A percentile compares a stretch with the other conserved stretches of the same genome.
These are phyloP conservation scores for Musa acuminata DNA, from an alignment of 176 grass and related monocot genomes.

Conservation along the genomic window DNA sequence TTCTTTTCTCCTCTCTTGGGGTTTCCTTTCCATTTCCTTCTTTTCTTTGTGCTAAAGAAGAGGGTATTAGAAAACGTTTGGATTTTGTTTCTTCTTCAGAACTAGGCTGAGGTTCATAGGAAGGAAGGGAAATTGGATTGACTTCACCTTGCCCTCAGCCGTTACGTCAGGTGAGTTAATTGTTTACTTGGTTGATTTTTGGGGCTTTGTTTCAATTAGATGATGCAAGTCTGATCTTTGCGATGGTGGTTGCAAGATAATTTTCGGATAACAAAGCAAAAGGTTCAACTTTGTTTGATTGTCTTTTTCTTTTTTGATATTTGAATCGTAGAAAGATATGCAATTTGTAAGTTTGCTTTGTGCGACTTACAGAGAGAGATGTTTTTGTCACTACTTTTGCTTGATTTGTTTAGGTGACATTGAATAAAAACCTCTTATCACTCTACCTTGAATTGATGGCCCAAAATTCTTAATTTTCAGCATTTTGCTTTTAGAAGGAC, in stretches of 20 bases:
- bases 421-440: too few relatives aligned
- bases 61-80: too few relatives aligned
- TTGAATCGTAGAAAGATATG: too few relatives aligned
- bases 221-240: too few relatives aligned
- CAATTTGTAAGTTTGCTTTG: too few relatives aligned
- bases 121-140: conserved; percentile 5
- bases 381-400: too few relatives aligned
- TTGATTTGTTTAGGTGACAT: too few relatives aligned
- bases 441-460: neutral
- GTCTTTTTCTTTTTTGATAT: too few relatives aligned
- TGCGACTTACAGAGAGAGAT: too few relatives aligned
- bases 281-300: too few relatives aligned
- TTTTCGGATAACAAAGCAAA: too few relatives aligned
- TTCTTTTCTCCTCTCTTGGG: neutral
- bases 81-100: neutral
- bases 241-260: too few relatives aligned
- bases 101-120: conserved; percentile 1
- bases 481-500: neutral
- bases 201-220: neutral
- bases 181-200: neutral
- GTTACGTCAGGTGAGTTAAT: neutral
- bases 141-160: neutral
- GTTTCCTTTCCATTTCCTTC: neutral
- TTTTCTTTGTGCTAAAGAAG: neutral
- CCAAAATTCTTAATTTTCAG: neutral